phyloP scores from a whole-genome alignment of 139 green algal genomes.

The Zygnema circumcarinatum region DNA sequence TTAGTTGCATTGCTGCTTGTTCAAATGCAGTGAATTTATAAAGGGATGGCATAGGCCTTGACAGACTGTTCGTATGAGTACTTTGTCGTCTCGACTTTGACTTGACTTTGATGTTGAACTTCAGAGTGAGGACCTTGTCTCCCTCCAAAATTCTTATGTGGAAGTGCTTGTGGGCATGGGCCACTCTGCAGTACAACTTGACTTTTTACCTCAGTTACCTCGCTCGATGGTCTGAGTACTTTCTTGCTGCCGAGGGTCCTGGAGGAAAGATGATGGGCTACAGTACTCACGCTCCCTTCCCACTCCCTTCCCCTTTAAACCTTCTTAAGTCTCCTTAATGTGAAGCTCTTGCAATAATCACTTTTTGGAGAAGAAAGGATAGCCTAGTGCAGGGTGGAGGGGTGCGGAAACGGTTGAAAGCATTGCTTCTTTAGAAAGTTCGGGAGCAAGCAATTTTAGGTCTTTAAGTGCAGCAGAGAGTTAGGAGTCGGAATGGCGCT shows the following conservation, averaged over 20 bases:
- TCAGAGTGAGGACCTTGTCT: not conserved
- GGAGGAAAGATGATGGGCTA: constrained; percentile 84
- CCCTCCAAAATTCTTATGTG: not conserved
- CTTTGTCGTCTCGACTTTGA: not conserved
- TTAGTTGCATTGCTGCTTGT: no score
- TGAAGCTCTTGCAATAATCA: not conserved
- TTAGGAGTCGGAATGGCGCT: no score
- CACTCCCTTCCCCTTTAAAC: not conserved
- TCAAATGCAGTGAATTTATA: not conserved
- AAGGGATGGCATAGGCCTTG: not conserved
- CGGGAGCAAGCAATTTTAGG: no score
- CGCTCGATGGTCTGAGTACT: constrained; percentile 92
- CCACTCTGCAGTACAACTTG: constrained; percentile 88
- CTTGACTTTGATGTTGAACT: not conserved
- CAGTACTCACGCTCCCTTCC: constrained; percentile 56
- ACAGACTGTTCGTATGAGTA: not conserved
- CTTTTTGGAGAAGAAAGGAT: not conserved
- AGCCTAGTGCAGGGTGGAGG: no score
- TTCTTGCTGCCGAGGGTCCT: constrained; percentile 76
- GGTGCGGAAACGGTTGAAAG: no score
- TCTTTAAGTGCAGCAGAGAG: no score
- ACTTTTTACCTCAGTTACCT: constrained; percentile 96
- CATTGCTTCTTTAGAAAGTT: not conserved
- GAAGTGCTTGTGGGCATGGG: not conserved
- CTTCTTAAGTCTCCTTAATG: not conserved